Percentiles rank a stretch among this genome's conserved stretches.
These are phyloP conservation scores for Furcasterigmium sp. DNA, from an alignment of 2,329 filamentous ascomycete species.

Conservation along the genomic window DNA sequence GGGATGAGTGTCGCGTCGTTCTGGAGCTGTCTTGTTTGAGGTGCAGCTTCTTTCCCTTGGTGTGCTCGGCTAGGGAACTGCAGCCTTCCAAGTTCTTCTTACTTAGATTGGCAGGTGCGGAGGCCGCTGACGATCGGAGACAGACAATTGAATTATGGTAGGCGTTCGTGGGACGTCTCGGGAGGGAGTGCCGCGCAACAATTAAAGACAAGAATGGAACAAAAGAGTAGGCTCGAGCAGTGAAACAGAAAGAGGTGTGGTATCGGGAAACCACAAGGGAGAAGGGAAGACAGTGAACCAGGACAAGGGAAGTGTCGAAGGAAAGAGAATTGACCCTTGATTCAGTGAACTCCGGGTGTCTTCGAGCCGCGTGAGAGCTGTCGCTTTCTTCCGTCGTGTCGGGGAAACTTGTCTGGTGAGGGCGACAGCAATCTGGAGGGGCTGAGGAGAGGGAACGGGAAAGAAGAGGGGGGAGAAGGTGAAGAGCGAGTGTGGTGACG, in stretches of 20 bases:
- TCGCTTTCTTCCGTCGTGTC: slow-evolving; percentile 6
- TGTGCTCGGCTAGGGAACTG: too few relatives aligned
- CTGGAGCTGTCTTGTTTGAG: neutral
- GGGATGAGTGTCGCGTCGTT: neutral
- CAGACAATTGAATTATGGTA: too few relatives aligned
- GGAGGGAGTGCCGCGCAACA: too few relatives aligned
- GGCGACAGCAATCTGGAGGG: slow-evolving; percentile 7
- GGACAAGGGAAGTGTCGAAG: too few relatives aligned
- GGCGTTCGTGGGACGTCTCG: too few relatives aligned
- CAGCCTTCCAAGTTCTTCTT: too few relatives aligned
- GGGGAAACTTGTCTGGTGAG: slow-evolving; percentile 1
- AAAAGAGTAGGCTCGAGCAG: neutral
- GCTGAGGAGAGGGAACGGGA: slow-evolving; percentile 4
- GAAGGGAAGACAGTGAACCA: neutral
- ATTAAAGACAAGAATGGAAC: neutral
- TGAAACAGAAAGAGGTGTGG: too few relatives aligned
- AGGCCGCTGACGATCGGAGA: too few relatives aligned
- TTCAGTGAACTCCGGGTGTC: neutral
- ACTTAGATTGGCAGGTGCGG: too few relatives aligned
- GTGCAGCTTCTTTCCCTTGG: too few relatives aligned
- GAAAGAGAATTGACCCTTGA: neutral
- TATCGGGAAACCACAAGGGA: too few relatives aligned
- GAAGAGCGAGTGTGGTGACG: slow-evolving; percentile 1
- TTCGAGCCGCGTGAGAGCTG: slow-evolving; percentile 1
- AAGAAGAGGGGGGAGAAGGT: slow-evolving; percentile 3